These are phyloP conservation scores for Metschnikowia hibisci DNA, from an alignment of 805 yeast species.

Conservation along the genomic window DNA sequence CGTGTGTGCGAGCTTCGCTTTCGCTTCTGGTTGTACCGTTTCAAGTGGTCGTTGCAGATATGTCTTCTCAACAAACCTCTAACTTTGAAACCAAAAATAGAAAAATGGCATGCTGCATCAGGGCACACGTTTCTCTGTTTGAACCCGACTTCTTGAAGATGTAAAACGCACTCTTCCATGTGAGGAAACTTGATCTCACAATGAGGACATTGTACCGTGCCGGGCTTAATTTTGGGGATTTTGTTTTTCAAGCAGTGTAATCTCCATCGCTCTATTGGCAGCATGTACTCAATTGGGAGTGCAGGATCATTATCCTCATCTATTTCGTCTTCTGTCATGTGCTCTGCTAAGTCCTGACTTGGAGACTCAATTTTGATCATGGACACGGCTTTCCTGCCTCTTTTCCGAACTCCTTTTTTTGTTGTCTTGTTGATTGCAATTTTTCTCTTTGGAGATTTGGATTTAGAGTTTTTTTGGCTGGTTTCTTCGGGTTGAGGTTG, in stretches of 20 bases:
- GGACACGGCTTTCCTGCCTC: background rate
- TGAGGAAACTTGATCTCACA: conserved; percentile 11
- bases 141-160: conserved; percentile 12
- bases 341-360: background rate
- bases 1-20: conserved; percentile 6
- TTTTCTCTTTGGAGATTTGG: too few relatives aligned
- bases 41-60: conserved; percentile 17
- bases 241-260: background rate
- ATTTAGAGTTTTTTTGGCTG: too few relatives aligned
- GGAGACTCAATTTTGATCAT: background rate
- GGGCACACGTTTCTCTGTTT: conserved; percentile 17
- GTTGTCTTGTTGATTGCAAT: too few relatives aligned
- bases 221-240: background rate
- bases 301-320: background rate
- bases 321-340: background rate
- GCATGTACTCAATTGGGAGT: background rate
- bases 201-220: conserved; percentile 11
- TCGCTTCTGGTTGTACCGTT: conserved; percentile 14
- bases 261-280: conserved; percentile 2
- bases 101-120: conserved; percentile 13
- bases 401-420: background rate
- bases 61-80: conserved; percentile 17
- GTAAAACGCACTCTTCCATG: conserved; percentile 10
- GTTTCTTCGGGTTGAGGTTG: too few relatives aligned
- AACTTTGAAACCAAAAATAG: conserved; percentile 13